These are phyloP conservation scores for Podospora comata DNA, from an alignment of 495 filamentous ascomycete species.

Conservation along the genomic window DNA sequence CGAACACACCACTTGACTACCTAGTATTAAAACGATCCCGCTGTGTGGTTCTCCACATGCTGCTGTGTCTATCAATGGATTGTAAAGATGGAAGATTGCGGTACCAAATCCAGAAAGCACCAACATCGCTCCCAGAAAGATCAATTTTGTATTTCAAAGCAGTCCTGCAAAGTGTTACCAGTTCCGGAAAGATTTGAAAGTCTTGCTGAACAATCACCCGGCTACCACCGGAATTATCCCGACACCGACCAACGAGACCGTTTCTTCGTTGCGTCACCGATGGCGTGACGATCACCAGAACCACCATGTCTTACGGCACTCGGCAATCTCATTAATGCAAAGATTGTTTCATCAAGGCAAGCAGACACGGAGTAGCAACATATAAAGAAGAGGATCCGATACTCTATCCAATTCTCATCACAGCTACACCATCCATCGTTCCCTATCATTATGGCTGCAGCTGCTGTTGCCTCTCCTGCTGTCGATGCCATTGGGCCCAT, in stretches of 20 bases:
- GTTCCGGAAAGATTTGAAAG: neutral
- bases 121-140: too few relatives aligned
- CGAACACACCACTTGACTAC: neutral
- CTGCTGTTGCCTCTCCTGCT: slow-evolving; percentile 6
- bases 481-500: neutral
- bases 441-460: slow-evolving; percentile 14
- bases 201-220: neutral
- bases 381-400: neutral
- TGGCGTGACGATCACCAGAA: slow-evolving; percentile 13
- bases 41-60: too few relatives aligned
- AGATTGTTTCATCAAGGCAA: neutral
- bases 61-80: too few relatives aligned
- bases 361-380: neutral
- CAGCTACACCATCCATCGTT: neutral
- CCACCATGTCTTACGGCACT: neutral
- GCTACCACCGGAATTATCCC: neutral
- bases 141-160: neutral
- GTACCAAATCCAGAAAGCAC: too few relatives aligned
- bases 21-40: too few relatives aligned
- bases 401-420: neutral
- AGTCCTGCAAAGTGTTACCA: neutral
- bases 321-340: slow-evolving; percentile 2
- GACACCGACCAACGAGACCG: neutral
- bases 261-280: slow-evolving; percentile 17
- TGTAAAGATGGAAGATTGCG: too few relatives aligned